Evolutionary conservation across 768 basidiomycete genomes (phyloP), one percentile per base, ranked within the genome.

Genomic region (Hericium coralloides): DNA sequence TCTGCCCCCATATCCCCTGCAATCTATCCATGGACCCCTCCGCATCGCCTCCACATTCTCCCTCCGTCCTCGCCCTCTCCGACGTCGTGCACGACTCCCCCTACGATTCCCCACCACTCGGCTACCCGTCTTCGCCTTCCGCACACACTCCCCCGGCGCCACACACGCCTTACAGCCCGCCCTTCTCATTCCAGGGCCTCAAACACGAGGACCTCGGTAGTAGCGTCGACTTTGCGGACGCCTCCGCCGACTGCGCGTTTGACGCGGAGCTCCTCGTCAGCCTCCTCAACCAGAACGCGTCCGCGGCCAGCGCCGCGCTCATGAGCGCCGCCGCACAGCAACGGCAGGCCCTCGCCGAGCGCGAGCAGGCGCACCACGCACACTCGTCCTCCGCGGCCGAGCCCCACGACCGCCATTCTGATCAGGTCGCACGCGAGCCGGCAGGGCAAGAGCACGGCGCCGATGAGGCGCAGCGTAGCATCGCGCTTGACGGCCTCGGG

Each of bases 31-130:
- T 55, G 55, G 45, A 55, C 26, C 14, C 43, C 12, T 20, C 52
- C 15, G 14, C 26, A 7, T 18, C 53, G 49, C 53, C 51, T 66
- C 79, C 69, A 83, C 71, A 65, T 49, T 75, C 70, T 38, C 80
- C 80, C 49, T 31, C 49, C 59, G 79, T 82, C 60, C 79, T 91
- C 60, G 80, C 83, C 66, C 81, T 91, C 63, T 90, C 89, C 49
- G 89, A 91, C 72, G 89, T 91, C 70, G 87, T 91, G 48, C 86
- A 89, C 69, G 88, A 90, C 67, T 85, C 88, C 56, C 81, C 77
- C 67, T 81, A 83, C 61, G 71, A 73, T 49, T 72, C 73, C 54
- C 68, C 60, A 56, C 53, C 56, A 48, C 52, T 66, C 57, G 59
- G 51, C n/a, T 52, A 60, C 7, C 61, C 60, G 12, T 62, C 65